Evolutionary conservation across 2,329 filamentous ascomycete genomes (phyloP), one percentile per base, ranked within the genome.

Genomic region (Trichothecium sympodiale): DNA sequence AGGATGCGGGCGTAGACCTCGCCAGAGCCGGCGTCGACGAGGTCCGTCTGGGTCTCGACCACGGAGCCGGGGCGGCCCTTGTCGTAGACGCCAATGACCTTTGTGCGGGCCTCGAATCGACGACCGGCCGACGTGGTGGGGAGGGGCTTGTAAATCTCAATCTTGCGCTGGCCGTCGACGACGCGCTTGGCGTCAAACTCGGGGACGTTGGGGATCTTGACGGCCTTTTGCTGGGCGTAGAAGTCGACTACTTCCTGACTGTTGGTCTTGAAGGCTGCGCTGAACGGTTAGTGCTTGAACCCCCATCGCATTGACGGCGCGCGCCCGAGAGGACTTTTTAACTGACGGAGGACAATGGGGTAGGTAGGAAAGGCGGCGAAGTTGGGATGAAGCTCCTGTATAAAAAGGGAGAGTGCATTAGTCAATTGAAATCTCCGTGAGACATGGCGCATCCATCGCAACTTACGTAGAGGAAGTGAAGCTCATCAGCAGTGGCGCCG

Each of bases 331-430:
- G 7, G 18, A 16, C n/a, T n/a, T n/a, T n/a, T n/a, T n/a, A 26
- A 29, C 74, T 51, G 64, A 83, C 79, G 77, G 30, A 94, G 76
- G 50, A 91, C 75, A 45, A 89, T 71, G 15, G 85, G 76, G 58
- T 93, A 94, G 30, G 87, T 94, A 14, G 88, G 88, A 60, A 95
- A 95, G 49, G 84, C 82, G 42, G 80, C 62, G 57, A 95, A 95
- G 39, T 83, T 71, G 31, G 87, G 85, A 56, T 94, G 80, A 35
- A 93, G 74, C 62, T 95, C 88, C 84, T 89, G 45, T 1, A 33
- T 23, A 34, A 37, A 28, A 10, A n/a, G n/a, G n/a, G n/a, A n/a
- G n/a, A n/a, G n/a, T n/a, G n/a, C 14, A 16, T 28, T 15, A 12
- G n/a, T 17, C 14, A 17, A 15, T 17, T 10, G n/a, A 20, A 14